Base-by-base conservation (phyloP, 116 monocot species). In the Iris pallida region DNA sequence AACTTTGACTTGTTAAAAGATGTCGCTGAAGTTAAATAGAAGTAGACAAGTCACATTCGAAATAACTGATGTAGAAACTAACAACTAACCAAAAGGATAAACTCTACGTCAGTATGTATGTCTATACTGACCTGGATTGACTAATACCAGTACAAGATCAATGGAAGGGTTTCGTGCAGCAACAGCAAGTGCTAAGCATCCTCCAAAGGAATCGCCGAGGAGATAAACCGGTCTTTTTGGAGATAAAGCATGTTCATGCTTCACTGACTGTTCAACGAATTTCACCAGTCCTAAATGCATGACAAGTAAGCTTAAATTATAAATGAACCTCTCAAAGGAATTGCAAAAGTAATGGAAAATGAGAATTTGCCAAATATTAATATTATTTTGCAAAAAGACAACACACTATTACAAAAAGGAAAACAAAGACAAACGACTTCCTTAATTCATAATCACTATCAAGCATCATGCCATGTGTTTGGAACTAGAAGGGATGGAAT, bases 151-250 rank as follows among this genome's bases (percentile, higher is more conserved):
- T 65, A 87, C 68, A 65, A 98, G 81, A 59, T 93, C 97, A 59
- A 98, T 74, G 6, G 58, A 68, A 61, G 85, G 90, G 70, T 98
- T 98, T 41, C 97, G 88, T 68, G 93, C 87, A 45, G 97, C 97
- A 79, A 90, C 73, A 58, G 97, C 68, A 74, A 93, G 90, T 64
- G 93, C 90, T 72, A 90, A 73, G 69, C 93, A 92, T 66, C 97
- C 90, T 61, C 97, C 97, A 76, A 98, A 87, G 7, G 97, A 98
- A 72, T 98, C 97, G 68, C 97, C 97, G 72, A 98, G 20, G 66
- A 97, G 75, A 74, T 90, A 97, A 71, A 98, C 86, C 30, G 97
- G 93, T 75, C 70, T 90, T 53, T 79, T 78, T 71, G 80, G 87
- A 55, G 77, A 79, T 47, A 66, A 15, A 42, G 73, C 66, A 76